Conservation (phyloP, 306 rosid species). For the Cucurbita moschata region DNA sequence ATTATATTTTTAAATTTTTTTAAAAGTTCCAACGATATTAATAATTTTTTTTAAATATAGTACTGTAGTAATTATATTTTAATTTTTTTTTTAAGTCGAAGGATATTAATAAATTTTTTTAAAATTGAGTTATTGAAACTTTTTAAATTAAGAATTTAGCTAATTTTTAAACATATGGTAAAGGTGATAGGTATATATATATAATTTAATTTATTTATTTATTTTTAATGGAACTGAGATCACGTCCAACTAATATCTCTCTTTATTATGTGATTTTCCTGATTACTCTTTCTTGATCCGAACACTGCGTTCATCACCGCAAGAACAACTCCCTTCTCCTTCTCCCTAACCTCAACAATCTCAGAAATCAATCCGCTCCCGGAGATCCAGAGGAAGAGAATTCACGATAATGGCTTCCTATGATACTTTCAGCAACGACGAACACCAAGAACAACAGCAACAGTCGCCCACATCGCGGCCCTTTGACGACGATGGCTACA, state of each 20-base stretch:
- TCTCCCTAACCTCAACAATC: background rate
- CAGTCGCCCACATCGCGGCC: constrained; percentile 21
- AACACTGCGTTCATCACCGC: constrained; percentile 7
- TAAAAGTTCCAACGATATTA: too few relatives aligned
- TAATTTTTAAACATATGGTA: too few relatives aligned
- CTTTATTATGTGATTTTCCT: background rate
- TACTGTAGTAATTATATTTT: too few relatives aligned
- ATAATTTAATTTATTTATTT: background rate
- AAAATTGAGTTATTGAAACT: too few relatives aligned
- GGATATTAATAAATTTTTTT: too few relatives aligned
- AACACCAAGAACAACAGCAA: constrained; percentile 16
- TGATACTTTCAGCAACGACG: constrained; percentile 34
- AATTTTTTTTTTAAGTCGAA: too few relatives aligned
- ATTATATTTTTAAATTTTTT: too few relatives aligned
- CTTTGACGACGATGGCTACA: constrained; percentile 32
- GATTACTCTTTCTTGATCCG: constrained; percentile 13
- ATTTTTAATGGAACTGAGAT: background rate
- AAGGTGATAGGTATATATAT: too few relatives aligned
- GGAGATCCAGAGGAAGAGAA: background rate
- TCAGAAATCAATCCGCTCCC: background rate
- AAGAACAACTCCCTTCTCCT: background rate
- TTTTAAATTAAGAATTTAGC: too few relatives aligned
- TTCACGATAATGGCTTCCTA: constrained; percentile 41
- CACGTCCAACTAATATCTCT: background rate
- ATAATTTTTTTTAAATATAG: too few relatives aligned